Evolutionary conservation across 192 early-diverging fungal genomes (phyloP).

Genomic region (Coemansia sp.): DNA sequence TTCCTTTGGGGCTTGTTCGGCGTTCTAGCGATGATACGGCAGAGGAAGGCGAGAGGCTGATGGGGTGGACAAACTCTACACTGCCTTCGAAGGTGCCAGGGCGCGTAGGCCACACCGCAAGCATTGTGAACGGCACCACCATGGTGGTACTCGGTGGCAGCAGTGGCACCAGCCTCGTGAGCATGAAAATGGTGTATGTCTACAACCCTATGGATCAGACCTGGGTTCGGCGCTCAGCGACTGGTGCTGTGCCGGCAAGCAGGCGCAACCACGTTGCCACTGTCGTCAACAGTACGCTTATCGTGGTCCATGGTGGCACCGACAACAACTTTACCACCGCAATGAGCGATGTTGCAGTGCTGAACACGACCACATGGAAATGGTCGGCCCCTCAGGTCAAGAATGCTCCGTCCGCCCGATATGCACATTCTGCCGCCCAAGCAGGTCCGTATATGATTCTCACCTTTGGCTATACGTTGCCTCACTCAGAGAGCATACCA

Average conservation of each 20-base stretch:
- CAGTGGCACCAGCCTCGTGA: constrained; percentile 19
- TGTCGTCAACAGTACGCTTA: constrained; percentile 30
- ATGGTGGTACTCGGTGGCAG: constrained; percentile 56
- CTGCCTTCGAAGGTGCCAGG: constrained; percentile 34
- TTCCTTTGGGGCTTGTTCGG: background rate
- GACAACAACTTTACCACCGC: constrained; percentile 26
- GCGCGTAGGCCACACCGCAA: constrained; percentile 43
- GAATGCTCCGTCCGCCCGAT: constrained; percentile 29
- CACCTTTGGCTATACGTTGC: constrained; percentile 31
- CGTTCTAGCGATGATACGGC: background rate
- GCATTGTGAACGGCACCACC: constrained; percentile 18
- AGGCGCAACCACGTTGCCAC: constrained; percentile 46
- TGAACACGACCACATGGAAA: constrained; percentile 47
- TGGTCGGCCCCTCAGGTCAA: constrained; percentile 28
- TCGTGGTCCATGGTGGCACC: constrained; percentile 51
- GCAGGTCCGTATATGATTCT: constrained; percentile 48
- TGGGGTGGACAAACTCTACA: constrained; percentile 42
- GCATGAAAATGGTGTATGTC: constrained; percentile 28
- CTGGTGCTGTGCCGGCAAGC: constrained; percentile 22
- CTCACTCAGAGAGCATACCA: constrained; percentile 1
- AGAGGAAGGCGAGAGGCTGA: constrained; percentile 13
- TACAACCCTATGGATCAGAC: constrained; percentile 29
- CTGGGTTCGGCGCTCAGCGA: constrained; percentile 32
- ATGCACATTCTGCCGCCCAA: constrained; percentile 42
- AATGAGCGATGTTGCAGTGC: constrained; percentile 48